These are phyloP conservation scores for Camellia oleifera DNA, from an alignment of 179 eudicot genomes.

Conservation along the genomic window DNA sequence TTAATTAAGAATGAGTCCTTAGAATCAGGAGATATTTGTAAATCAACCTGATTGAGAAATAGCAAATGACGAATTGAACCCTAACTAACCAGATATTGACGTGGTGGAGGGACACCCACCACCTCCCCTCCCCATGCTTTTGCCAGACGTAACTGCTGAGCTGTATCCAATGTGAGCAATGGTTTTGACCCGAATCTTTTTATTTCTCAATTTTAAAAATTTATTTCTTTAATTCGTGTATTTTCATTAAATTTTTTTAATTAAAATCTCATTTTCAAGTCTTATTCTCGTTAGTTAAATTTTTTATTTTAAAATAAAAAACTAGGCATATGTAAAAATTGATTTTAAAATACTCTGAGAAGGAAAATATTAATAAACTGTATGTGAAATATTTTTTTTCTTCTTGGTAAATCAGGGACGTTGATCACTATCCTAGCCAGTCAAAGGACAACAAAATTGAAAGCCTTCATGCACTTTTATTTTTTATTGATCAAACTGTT, in stretches of 20 bases:
- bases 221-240: no score
- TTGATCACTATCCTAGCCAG: background rate
- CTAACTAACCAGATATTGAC: conserved; percentile 5
- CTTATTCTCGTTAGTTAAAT: no score
- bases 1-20: background rate
- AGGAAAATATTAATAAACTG: background rate
- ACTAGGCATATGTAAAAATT: no score
- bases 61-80: conserved; percentile 10
- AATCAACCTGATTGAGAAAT: background rate
- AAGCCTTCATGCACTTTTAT: background rate
- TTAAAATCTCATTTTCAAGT: no score
- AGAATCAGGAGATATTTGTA: background rate
- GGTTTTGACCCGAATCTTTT: conserved; percentile 18
- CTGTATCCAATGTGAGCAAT: conserved; percentile 33
- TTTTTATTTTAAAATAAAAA: no score
- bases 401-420: background rate
- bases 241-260: no score
- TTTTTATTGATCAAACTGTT: background rate
- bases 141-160: conserved; percentile 31
- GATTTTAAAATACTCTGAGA: no score
- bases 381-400: background rate
- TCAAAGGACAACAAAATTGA: no score
- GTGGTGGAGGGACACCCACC: conserved; percentile 12
- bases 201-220: no score
- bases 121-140: conserved; percentile 15